Percentiles rank a stretch among this genome's conserved stretches.
Conservation (phyloP, 2,329 filamentous ascomycete species). For the Cladosporium sp. region DNA sequence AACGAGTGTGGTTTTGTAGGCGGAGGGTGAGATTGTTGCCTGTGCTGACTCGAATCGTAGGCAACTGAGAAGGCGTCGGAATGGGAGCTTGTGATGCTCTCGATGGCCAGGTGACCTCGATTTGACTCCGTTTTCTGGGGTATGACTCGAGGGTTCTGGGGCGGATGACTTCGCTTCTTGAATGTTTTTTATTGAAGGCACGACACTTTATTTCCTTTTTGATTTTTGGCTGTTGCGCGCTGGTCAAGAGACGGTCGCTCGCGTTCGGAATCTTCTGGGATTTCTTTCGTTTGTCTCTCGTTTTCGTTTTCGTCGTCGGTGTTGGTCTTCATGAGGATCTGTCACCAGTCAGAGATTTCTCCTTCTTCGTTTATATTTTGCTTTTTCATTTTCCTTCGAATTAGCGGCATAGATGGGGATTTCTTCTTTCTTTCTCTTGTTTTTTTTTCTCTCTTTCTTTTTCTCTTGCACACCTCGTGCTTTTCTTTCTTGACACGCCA, state of each 20-base stretch:
- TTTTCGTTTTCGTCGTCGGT: no score
- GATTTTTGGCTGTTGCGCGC: no score
- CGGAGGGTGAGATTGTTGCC: neutral
- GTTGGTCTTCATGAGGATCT: neutral
- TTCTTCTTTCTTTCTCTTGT: no score
- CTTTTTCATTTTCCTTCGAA: neutral
- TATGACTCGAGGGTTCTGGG: no score
- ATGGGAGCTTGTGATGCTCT: neutral
- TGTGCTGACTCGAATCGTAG: conserved; percentile 7
- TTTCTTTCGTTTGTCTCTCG: no score
- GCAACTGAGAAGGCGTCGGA: neutral
- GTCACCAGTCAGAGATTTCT: neutral
- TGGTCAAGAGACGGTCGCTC: no score
- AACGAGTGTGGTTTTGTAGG: neutral
- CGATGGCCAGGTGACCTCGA: neutral
- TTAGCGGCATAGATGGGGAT: neutral
- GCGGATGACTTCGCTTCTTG: no score
- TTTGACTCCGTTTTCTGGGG: neutral
- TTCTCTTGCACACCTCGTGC: neutral
- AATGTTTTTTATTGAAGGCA: no score
- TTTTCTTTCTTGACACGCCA: neutral
- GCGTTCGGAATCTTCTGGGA: no score
- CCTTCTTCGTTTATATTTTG: neutral
- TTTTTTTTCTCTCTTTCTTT: neutral
- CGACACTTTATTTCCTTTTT: no score